Evolutionary conservation across 176 grass and related monocot species (phyloP).

Genomic region (Panicum miliaceum): DNA sequence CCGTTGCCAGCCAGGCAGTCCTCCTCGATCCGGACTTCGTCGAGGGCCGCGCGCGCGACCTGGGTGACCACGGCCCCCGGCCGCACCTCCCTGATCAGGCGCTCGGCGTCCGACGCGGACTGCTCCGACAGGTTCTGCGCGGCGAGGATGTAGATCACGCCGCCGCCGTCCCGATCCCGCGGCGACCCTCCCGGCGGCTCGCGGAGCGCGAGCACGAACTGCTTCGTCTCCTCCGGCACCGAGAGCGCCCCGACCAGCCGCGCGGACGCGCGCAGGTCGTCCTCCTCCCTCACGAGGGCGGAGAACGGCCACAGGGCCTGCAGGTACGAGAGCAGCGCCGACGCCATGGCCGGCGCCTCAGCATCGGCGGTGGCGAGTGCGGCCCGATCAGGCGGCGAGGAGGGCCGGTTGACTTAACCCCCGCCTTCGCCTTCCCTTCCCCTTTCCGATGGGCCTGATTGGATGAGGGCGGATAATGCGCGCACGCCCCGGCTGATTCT

Average conservation of each 20-base stretch:
- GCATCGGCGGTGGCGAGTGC: slow-evolving; percentile 36
- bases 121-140: slow-evolving; percentile 79
- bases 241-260: slow-evolving; percentile 63
- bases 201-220: slow-evolving; percentile 83
- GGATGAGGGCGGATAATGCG: neutral
- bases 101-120: slow-evolving; percentile 75
- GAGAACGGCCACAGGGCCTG: slow-evolving; percentile 77
- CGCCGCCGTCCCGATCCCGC: neutral
- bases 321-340: slow-evolving; percentile 60
- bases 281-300: slow-evolving; percentile 57
- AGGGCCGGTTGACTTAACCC: neutral
- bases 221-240: slow-evolving; percentile 82
- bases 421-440: neutral
- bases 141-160: slow-evolving; percentile 84
- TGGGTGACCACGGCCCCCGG: slow-evolving; percentile 79
- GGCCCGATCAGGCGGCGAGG: slow-evolving; percentile 24
- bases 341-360: slow-evolving; percentile 62
- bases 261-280: slow-evolving; percentile 72
- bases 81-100: slow-evolving; percentile 75
- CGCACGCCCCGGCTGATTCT: neutral
- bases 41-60: slow-evolving; percentile 58
- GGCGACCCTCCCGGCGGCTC: slow-evolving; percentile 54
- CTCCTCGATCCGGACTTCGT: slow-evolving; percentile 77
- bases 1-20: slow-evolving; percentile 52
- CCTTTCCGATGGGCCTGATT: neutral